These are phyloP conservation scores for Paradendryphiella salina DNA, from an alignment of 2,329 filamentous ascomycete genomes.

Conservation along the genomic window DNA sequence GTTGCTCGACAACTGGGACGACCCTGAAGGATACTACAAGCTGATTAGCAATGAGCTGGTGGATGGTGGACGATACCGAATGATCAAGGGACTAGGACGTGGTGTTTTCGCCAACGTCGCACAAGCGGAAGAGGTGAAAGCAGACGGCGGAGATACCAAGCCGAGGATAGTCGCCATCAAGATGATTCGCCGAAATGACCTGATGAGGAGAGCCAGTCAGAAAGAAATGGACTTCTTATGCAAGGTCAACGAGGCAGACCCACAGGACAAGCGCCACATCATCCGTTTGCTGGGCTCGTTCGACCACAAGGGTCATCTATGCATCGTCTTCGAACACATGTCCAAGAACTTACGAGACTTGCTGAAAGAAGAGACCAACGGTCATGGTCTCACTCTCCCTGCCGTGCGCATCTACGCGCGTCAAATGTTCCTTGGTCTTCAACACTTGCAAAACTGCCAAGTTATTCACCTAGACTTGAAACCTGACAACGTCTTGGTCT, in stretches of 20 bases:
- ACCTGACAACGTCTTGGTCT: conserved; percentile 88
- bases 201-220: conserved; percentile 86
- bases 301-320: conserved; percentile 92
- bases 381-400: conserved; percentile 85
- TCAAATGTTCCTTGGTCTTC: conserved; percentile 89
- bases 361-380: conserved; percentile 78
- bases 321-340: conserved; percentile 95
- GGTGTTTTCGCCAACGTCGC: conserved; percentile 98
- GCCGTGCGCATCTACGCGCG: conserved; percentile 88
- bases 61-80: conserved; percentile 81
- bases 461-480: conserved; percentile 96
- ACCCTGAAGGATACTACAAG: conserved; percentile 95
- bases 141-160: conserved; percentile 45
- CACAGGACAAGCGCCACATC: conserved; percentile 87
- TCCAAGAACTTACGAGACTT: conserved; percentile 84
- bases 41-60: conserved; percentile 89
- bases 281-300: conserved; percentile 86
- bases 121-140: conserved; percentile 60
- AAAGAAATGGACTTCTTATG: conserved; percentile 94
- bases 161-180: conserved; percentile 85
- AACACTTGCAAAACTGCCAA: conserved; percentile 86
- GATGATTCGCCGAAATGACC: conserved; percentile 95
- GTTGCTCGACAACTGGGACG: conserved; percentile 90
- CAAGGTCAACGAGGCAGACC: conserved; percentile 82
- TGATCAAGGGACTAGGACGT: conserved; percentile 83